Conservation (phyloP, 2,329 filamentous ascomycete species). For the Botrytis galanthina region DNA sequence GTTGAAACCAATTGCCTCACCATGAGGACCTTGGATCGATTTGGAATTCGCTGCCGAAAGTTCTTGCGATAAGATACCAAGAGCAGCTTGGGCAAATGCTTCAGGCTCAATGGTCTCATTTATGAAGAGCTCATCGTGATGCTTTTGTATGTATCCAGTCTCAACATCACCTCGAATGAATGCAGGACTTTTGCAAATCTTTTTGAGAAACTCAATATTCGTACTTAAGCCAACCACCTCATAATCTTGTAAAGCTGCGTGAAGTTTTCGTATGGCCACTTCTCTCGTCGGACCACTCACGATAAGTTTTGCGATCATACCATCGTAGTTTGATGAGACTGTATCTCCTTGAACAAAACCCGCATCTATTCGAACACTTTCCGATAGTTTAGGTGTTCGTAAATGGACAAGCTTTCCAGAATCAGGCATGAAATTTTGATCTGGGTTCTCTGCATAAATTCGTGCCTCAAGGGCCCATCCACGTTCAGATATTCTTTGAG, state of each 20-base stretch:
- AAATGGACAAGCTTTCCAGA: constrained; percentile 86
- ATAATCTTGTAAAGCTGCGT: constrained; percentile 78
- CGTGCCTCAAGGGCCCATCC: constrained; percentile 93
- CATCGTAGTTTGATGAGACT: constrained; percentile 92
- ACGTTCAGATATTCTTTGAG: constrained; percentile 66
- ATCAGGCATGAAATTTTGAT: constrained; percentile 88
- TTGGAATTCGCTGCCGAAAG: constrained; percentile 36
- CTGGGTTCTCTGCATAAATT: constrained; percentile 95
- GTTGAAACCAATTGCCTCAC: constrained; percentile 52
- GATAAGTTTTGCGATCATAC: constrained; percentile 98
- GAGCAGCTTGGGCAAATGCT: constrained; percentile 80
- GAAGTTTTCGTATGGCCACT: constrained; percentile 79
- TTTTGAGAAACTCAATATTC: constrained; percentile 95
- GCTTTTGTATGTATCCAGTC: constrained; percentile 93
- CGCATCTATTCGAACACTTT: constrained; percentile 85
- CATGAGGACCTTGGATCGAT: constrained; percentile 42
- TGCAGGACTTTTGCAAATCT: constrained; percentile 73
- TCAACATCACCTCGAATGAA: constrained; percentile 89
- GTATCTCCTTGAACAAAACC: constrained; percentile 90
- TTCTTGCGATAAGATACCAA: constrained; percentile 64
- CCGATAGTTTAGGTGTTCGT: constrained; percentile 64
- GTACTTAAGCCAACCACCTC: constrained; percentile 91
- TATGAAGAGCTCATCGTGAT: constrained; percentile 74
- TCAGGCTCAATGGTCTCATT: constrained; percentile 62
- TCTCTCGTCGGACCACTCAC: constrained; percentile 76